These are phyloP conservation scores for Penicillium maclennaniae DNA, from an alignment of 495 filamentous ascomycete genomes.

Conservation along the genomic window DNA sequence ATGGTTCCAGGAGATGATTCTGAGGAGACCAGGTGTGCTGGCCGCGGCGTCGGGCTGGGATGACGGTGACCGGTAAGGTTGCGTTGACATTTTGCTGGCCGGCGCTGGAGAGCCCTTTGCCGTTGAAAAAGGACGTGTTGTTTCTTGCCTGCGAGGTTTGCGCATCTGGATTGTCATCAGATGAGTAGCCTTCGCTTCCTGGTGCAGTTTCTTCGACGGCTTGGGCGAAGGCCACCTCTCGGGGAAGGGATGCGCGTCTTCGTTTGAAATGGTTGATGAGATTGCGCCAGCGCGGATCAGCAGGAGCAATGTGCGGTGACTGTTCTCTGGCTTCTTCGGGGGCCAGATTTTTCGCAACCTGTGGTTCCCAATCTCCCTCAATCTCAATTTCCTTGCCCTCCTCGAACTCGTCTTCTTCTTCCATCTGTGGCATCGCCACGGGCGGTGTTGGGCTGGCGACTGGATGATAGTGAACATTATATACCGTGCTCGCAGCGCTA, in stretches of 20 bases:
- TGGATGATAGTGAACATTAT: constrained; percentile 79
- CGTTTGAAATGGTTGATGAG: constrained; percentile 53
- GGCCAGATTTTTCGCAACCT: constrained; percentile 10
- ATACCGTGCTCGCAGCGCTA: constrained; percentile 77
- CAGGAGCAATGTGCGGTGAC: constrained; percentile 33
- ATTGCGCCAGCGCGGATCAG: constrained; percentile 45
- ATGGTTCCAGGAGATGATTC: constrained; percentile 14
- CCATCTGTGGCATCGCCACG: constrained; percentile 38
- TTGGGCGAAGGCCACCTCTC: constrained; percentile 51
- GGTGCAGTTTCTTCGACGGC: constrained; percentile 34
- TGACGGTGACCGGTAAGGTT: constrained; percentile 59
- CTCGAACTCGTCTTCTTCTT: constrained; percentile 29
- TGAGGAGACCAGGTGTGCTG: constrained; percentile 45
- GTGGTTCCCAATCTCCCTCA: constrained; percentile 9
- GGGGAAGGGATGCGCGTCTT: constrained; percentile 49
- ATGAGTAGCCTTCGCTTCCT: constrained; percentile 17
- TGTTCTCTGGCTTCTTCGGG: constrained; percentile 23
- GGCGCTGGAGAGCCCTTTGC: constrained; percentile 21
- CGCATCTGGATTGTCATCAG: constrained; percentile 22
- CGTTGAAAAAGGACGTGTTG: constrained; percentile 33
- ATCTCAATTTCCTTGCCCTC: constrained; percentile 30
- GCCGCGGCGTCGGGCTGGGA: constrained; percentile 60
- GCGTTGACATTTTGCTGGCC: constrained; percentile 27
- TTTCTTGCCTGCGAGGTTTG: constrained; percentile 13
- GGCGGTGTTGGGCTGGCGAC: constrained; percentile 63